These are phyloP conservation scores for Crucihimalaya himalaica DNA, from an alignment of 345 rosid genomes.

Conservation along the genomic window DNA sequence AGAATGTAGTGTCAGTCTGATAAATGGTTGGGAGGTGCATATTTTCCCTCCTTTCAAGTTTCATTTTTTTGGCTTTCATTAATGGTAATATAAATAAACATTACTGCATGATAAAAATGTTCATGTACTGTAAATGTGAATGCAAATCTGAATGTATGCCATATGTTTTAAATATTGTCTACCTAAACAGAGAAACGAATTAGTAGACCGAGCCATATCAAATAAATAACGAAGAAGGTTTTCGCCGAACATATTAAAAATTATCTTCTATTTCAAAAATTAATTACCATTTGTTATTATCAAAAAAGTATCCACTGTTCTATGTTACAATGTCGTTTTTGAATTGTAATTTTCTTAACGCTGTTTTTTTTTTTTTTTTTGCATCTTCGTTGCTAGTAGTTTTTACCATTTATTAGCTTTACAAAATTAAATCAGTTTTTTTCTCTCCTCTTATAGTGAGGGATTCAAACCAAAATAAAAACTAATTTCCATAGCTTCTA, in stretches of 20 bases:
- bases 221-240: neutral
- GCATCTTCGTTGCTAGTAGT: too few relatives aligned
- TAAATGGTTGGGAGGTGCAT: slow-evolving; percentile 39
- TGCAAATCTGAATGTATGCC: neutral
- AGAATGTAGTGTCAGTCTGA: slow-evolving; percentile 34
- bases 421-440: too few relatives aligned
- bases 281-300: too few relatives aligned
- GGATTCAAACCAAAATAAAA: too few relatives aligned
- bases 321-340: too few relatives aligned
- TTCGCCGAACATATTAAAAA: neutral
- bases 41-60: slow-evolving; percentile 31
- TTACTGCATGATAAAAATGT: neutral
- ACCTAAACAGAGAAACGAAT: neutral
- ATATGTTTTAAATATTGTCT: neutral
- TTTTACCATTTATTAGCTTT: too few relatives aligned
- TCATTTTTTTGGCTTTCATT: slow-evolving; percentile 7
- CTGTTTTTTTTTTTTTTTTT: too few relatives aligned
- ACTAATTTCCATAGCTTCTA: too few relatives aligned
- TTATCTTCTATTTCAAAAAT: neutral
- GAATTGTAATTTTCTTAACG: too few relatives aligned
- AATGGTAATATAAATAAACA: neutral
- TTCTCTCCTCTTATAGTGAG: too few relatives aligned
- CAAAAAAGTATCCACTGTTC: too few relatives aligned
- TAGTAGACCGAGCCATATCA: neutral
- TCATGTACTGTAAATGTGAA: neutral